These are phyloP conservation scores for Ophiobolus disseminans DNA, from an alignment of 2,329 filamentous ascomycete genomes.

Conservation along the genomic window DNA sequence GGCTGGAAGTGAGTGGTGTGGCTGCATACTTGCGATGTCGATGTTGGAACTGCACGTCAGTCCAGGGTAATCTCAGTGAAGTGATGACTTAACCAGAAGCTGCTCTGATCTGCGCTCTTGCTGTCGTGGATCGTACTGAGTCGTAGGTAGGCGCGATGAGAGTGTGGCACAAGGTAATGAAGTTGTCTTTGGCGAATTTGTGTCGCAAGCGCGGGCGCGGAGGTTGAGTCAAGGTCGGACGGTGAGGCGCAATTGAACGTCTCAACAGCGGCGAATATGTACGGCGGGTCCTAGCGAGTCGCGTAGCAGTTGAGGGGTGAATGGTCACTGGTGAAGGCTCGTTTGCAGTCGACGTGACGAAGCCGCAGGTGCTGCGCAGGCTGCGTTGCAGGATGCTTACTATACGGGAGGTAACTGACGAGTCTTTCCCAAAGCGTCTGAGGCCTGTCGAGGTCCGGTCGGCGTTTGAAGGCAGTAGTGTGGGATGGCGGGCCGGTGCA, in stretches of 20 bases:
- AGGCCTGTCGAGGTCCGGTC: slow-evolving; percentile 9
- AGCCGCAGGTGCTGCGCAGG: slow-evolving; percentile 20
- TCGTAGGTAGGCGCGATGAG: slow-evolving; percentile 10
- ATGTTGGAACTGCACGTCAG: slow-evolving; percentile 16
- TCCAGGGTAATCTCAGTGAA: slow-evolving; percentile 21
- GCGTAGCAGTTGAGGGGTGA: slow-evolving; percentile 16
- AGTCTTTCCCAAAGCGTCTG: slow-evolving; percentile 17
- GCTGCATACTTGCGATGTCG: slow-evolving; percentile 41
- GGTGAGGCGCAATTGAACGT: slow-evolving; percentile 9
- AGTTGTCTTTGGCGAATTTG: neutral
- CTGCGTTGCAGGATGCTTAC: slow-evolving; percentile 13
- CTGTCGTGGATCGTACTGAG: slow-evolving; percentile 4
- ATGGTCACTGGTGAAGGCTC: neutral
- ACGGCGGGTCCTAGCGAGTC: slow-evolving; percentile 2
- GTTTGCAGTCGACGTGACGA: slow-evolving; percentile 15
- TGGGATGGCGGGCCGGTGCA: slow-evolving; percentile 36
- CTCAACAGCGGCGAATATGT: slow-evolving; percentile 1
- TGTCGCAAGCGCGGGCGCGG: slow-evolving; percentile 11
- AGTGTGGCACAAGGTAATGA: slow-evolving; percentile 3
- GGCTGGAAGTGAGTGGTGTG: slow-evolving; percentile 73
- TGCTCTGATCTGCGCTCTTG: slow-evolving; percentile 12
- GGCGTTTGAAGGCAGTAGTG: slow-evolving; percentile 23
- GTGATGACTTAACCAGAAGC: slow-evolving; percentile 33
- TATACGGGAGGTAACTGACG: slow-evolving; percentile 9
- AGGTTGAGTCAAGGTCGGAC: slow-evolving; percentile 5